Evolutionary conservation across 2,329 filamentous ascomycete species (phyloP), one percentile per base, ranked within the genome.

Genomic region (Pyrenochaeta sp.): DNA sequence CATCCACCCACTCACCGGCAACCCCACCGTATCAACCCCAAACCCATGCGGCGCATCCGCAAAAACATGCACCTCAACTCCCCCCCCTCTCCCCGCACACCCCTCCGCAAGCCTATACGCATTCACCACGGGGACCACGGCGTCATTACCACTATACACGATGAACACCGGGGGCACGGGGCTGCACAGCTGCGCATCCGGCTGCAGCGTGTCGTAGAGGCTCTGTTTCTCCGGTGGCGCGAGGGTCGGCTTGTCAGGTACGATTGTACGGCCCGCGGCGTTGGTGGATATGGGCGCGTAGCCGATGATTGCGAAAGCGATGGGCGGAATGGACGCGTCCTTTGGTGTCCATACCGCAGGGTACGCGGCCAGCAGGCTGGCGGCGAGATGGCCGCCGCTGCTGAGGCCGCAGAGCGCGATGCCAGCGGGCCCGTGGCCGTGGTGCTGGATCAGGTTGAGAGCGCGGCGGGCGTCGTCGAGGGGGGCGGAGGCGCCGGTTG

Each of bases 281-380:
- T 60, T 60, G 7, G 56, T 60, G 1, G 48, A 55, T 6, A 60
- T 60, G 2, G 53, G 56, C 2, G 44, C 56, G 15, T 60, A 60
- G 3, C 51, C 54, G 10, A 60, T 52, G 26, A 60, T 44, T 5
- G 54, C 48, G 18, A 60, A 58, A 1, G 43, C 34, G 1, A 55
- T n/a, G 0, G 41, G 17, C 2, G 55, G 55, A 3, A 43, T 3
- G 0, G 7, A 20, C 5, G 18, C n/a, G 20, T 14, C 14, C 11
- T 13, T 3, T 13, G 43, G 36, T 10, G 31, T 44, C 51, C 54
- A 55, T 1, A 22, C 28, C 3, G 28, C n/a, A 0, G 56, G 56
- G 22, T 55, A 60, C 0, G 41, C 22, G 9, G 53, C 38, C 4
- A 58, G 41, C 6, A 60, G 28, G 3, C 43, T 43, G 3, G 53